Evolutionary conservation across 108 stramenopile species (phyloP).

Genomic region (Schizochytrium sp.): DNA sequence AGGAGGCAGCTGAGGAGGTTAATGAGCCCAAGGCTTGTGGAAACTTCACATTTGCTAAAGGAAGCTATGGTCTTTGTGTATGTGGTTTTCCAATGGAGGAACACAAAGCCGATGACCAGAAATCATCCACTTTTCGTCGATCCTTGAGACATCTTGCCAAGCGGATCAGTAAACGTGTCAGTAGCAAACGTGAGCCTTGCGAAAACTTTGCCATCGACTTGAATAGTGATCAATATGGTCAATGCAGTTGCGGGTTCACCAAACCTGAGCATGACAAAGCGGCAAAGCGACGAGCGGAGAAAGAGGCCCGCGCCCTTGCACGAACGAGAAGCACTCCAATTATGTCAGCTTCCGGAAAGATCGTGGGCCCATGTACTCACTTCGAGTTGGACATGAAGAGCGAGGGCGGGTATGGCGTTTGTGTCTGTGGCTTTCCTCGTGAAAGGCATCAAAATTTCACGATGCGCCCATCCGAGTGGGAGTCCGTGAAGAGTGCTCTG

Average conservation of each 20-base stretch:
- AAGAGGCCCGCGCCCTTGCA: background rate
- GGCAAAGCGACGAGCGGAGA: background rate
- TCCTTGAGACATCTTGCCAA: background rate
- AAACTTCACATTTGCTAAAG: conserved; percentile 42
- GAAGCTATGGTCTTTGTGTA: background rate
- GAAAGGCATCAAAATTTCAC: conserved; percentile 22
- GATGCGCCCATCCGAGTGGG: background rate
- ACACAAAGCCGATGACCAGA: background rate
- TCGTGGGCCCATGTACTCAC: background rate
- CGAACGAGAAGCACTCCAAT: background rate
- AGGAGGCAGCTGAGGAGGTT: background rate
- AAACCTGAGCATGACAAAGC: conserved; percentile 24
- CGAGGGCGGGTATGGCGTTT: conserved; percentile 32
- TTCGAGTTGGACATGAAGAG: background rate
- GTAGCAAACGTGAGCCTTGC: background rate
- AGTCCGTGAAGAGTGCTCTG: background rate
- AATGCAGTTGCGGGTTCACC: conserved; percentile 40
- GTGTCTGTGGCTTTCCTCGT: background rate
- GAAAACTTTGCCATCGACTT: conserved; percentile 32
- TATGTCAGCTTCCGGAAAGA: background rate
- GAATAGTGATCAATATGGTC: conserved; percentile 48
- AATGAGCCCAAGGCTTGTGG: conserved; percentile 10
- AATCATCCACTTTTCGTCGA: background rate
- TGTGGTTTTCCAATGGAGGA: conserved; percentile 56
- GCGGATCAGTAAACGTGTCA: background rate